A percentile compares a stretch with the other conserved stretches of the same genome.
phyloP scores from a whole-genome alignment of 192 early-diverging fungal genomes.

The Coemansia sp. region DNA sequence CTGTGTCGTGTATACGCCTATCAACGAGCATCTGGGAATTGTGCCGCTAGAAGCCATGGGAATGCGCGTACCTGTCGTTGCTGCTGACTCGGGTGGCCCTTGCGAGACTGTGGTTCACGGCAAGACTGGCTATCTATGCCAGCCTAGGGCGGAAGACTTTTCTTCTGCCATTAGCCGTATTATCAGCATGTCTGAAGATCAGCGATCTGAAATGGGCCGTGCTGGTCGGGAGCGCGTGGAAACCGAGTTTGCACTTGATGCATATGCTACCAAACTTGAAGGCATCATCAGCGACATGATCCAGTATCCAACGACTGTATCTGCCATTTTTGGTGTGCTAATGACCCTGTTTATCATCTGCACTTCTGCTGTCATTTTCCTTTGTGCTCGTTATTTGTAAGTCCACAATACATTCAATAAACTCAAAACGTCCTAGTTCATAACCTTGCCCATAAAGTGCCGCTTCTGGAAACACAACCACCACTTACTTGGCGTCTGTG shows the following conservation, averaged over 20 bases:
- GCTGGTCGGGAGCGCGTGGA: constrained; percentile 62
- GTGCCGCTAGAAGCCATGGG: constrained; percentile 98
- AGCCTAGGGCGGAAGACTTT: constrained; percentile 60
- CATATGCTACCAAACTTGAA: constrained; percentile 71
- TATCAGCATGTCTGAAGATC: constrained; percentile 36
- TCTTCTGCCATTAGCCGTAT: constrained; percentile 59
- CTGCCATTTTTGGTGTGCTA: constrained; percentile 34
- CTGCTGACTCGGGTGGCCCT: constrained; percentile 82
- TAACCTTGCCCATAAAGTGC: constrained; percentile 93
- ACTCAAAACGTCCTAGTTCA: constrained; percentile 44
- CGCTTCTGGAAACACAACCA: constrained; percentile 99
- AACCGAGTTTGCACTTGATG: constrained; percentile 60
- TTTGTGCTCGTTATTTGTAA: neutral
- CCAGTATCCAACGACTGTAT: constrained; percentile 16
- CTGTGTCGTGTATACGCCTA: constrained; percentile 85
- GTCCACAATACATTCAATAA: neutral
- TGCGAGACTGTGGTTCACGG: constrained; percentile 73
- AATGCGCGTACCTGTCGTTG: constrained; percentile 80
- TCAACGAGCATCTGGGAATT: constrained; percentile 94
- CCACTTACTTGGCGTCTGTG: constrained; percentile 88
- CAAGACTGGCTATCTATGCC: constrained; percentile 75
- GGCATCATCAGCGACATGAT: constrained; percentile 55
- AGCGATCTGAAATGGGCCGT: constrained; percentile 59
- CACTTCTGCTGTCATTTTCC: constrained; percentile 10
- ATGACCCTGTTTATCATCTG: constrained; percentile 38